Conservation (phyloP, 2,329 filamentous ascomycete genomes). For the Ophiostoma quercus region DNA sequence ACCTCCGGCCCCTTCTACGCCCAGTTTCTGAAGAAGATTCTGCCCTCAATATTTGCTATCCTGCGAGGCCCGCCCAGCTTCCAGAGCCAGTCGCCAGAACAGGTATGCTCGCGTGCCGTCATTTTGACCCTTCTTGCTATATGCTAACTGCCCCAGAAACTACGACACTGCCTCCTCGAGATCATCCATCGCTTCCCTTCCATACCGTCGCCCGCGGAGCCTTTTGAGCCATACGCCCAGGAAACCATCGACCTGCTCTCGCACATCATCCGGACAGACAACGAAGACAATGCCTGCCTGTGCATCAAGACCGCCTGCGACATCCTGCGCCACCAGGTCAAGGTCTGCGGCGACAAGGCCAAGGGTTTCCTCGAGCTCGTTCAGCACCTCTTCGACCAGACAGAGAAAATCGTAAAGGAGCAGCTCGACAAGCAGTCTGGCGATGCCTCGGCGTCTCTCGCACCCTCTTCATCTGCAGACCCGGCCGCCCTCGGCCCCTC, state of each 20-base stretch:
- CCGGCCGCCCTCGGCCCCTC: slow-evolving; percentile 51
- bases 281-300: slow-evolving; percentile 97
- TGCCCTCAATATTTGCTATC: slow-evolving; percentile 84
- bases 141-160: slow-evolving; percentile 51
- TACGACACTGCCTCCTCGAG: slow-evolving; percentile 89
- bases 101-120: slow-evolving; percentile 50
- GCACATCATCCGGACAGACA: slow-evolving; percentile 81
- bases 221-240: slow-evolving; percentile 79
- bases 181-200: slow-evolving; percentile 82
- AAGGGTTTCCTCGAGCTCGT: slow-evolving; percentile 89
- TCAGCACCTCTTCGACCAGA: slow-evolving; percentile 90
- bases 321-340: slow-evolving; percentile 86
- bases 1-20: slow-evolving; percentile 68
- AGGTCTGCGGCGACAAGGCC: slow-evolving; percentile 70
- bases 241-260: slow-evolving; percentile 89
- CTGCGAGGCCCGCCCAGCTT: slow-evolving; percentile 84
- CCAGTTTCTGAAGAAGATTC: slow-evolving; percentile 76
- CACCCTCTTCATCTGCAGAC: not conserved
- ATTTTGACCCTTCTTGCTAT: not conserved
- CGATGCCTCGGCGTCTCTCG: slow-evolving; percentile 29
- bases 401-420: slow-evolving; percentile 90
- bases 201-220: slow-evolving; percentile 65
- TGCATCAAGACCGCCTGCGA: slow-evolving; percentile 99
- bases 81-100: slow-evolving; percentile 81
- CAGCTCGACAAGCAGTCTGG: slow-evolving; percentile 77